These are phyloP conservation scores for Acanthamoeba triangularis DNA, from an alignment of 208 protist species.

Conservation along the genomic window DNA sequence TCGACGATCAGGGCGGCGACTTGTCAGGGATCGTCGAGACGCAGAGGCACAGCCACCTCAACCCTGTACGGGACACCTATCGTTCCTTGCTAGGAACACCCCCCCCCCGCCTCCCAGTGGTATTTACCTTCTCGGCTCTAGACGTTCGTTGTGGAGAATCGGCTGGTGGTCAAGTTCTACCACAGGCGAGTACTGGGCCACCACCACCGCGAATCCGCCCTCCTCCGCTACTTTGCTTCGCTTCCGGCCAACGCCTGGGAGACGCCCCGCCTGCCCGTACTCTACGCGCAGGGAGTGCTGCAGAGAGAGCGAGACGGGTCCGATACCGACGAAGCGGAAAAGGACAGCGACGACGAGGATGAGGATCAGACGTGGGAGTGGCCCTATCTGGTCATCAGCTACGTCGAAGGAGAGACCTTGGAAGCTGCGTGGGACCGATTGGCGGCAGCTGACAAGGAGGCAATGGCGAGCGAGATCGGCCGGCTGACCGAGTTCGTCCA, in stretches of 20 bases:
- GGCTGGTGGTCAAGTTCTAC: background rate
- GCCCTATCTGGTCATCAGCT: slow-evolving; percentile 14
- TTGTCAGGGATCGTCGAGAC: background rate
- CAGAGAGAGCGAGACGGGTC: background rate
- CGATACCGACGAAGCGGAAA: background rate
- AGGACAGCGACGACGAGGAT: background rate
- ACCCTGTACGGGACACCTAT: background rate
- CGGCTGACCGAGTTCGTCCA: background rate
- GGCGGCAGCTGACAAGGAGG: background rate
- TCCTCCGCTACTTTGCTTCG: background rate
- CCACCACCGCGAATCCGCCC: background rate
- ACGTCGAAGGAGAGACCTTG: background rate
- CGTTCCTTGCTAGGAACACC: background rate
- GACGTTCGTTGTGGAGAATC: background rate
- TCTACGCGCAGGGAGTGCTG: background rate
- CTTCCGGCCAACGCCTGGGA: background rate
- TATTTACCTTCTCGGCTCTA: background rate
- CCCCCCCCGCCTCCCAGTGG: background rate
- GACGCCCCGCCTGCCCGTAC: background rate
- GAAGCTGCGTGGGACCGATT: background rate
- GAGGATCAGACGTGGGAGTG: background rate
- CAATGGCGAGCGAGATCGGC: background rate
- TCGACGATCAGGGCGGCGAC: background rate
- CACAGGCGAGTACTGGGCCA: background rate
- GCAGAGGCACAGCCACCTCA: background rate